A percentile compares a stretch with the other conserved stretches of the same genome.
These are phyloP conservation scores for Kingdonia uniflora DNA, from an alignment of 164 flowering plant genomes.

Conservation along the genomic window DNA sequence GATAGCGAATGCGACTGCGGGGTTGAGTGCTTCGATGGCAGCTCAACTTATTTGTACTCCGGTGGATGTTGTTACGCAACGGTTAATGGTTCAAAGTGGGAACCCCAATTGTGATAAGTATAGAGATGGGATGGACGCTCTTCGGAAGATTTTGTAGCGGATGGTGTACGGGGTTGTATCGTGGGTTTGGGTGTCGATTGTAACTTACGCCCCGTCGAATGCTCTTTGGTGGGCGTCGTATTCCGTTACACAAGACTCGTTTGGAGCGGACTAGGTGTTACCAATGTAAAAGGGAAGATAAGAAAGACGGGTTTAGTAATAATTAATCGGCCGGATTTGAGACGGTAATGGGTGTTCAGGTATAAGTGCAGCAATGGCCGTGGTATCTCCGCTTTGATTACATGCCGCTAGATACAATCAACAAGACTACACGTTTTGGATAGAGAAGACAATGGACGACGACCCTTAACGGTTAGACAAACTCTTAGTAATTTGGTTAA, in stretches of 20 bases:
- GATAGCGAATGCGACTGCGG: constrained; percentile 75
- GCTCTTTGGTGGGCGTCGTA: constrained; percentile 95
- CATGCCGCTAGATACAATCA: constrained; percentile 86
- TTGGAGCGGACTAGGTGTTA: constrained; percentile 40
- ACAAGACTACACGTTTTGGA: constrained; percentile 81
- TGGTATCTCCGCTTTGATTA: constrained; percentile 69
- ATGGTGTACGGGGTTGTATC: constrained; percentile 64
- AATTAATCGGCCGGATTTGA: constrained; percentile 30
- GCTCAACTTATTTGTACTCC: constrained; percentile 91
- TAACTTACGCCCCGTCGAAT: constrained; percentile 85
- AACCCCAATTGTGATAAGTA: constrained; percentile 21
- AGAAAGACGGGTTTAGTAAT: neutral
- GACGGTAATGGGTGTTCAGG: constrained; percentile 63
- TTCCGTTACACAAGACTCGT: constrained; percentile 49
- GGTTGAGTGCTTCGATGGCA: constrained; percentile 67
- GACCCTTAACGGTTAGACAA: constrained; percentile 31
- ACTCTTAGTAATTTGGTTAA: constrained; percentile 47
- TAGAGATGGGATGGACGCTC: constrained; percentile 61
- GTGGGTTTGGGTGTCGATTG: constrained; percentile 81
- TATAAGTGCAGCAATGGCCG: constrained; percentile 78
- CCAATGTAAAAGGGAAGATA: constrained; percentile 21
- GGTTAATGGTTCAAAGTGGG: constrained; percentile 72
- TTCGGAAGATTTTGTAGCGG: constrained; percentile 41
- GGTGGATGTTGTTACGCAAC: constrained; percentile 74
- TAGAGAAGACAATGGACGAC: constrained; percentile 38